Evolutionary conservation across 2,329 filamentous ascomycete species (phyloP).

Genomic region (Colletotrichum eleusines): DNA sequence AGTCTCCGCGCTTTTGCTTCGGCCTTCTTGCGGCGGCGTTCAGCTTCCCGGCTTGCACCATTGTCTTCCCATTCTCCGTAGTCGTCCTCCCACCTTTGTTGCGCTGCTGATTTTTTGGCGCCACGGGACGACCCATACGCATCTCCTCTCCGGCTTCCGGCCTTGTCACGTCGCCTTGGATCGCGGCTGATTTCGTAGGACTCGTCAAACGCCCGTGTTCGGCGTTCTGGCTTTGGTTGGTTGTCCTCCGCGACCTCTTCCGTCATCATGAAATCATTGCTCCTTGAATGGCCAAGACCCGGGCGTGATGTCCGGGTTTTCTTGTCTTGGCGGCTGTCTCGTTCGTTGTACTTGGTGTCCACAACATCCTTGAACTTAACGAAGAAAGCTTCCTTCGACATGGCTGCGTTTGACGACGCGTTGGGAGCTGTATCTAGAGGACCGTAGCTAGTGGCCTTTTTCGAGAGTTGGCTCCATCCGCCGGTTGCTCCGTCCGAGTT

Average conservation of each 20-base stretch:
- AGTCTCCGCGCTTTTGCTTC: constrained; percentile 58
- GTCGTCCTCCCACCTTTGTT: constrained; percentile 41
- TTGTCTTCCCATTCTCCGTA: constrained; percentile 57
- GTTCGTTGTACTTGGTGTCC: neutral
- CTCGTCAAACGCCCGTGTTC: constrained; percentile 31
- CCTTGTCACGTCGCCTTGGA: constrained; percentile 34
- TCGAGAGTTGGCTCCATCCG: constrained; percentile 27
- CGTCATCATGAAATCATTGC: neutral
- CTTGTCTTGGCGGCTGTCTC: no score
- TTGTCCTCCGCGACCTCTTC: constrained; percentile 10
- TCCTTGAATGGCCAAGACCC: neutral
- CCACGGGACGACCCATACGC: constrained; percentile 13
- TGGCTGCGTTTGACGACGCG: neutral
- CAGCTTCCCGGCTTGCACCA: constrained; percentile 51
- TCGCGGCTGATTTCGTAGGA: constrained; percentile 40
- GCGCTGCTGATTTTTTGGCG: constrained; percentile 24
- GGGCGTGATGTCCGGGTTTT: neutral
- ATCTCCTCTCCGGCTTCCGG: constrained; percentile 21
- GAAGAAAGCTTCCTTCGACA: constrained; percentile 26
- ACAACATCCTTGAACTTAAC: constrained; percentile 20
- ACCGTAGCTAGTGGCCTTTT: neutral
- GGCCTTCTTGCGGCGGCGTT: constrained; percentile 56
- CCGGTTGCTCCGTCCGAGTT: neutral
- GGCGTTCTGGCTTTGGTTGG: neutral
- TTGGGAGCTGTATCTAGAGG: neutral